Evolutionary conservation across 2,329 filamentous ascomycete genomes (phyloP), one percentile per base, ranked within the genome.

Genomic region (Cladophialophora exuberans): DNA sequence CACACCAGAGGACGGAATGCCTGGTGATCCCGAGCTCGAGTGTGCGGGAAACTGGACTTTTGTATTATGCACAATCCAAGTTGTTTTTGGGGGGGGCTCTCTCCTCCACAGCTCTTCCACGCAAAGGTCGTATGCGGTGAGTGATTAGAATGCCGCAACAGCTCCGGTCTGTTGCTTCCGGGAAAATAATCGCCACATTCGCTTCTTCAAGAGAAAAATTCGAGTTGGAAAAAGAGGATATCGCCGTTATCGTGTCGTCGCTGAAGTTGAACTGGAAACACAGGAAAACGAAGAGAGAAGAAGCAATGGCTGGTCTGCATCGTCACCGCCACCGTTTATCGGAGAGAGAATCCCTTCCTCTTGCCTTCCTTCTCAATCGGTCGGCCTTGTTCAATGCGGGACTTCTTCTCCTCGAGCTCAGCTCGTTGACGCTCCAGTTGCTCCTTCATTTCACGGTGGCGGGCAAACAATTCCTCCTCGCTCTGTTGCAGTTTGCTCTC

Each of bases 371-470:
- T 92, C 80, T 97, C 94, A 78, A 97, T 79, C 63, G 94, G 94
- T 73, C 94, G 84, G 70, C 94, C 94, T 72, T 88, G 96, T 77
- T 99, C 94, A 79, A 99, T 82, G 69, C 94, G 87, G 64, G 84
- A 76, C 82, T 99, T 99, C 89, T 97, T 99, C 79, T 99, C 94
- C 74, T 99, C 94, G 71, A 99, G 84, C 75, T 99, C 94, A 73
- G 84, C 76, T 73, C 92, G 87, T 81, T 97, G 93, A 72, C 92
- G 87, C 70, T 99, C 94, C 68, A 99, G 85, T 76, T 97, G 93
- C 72, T 99, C 94, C 83, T 97, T 99, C 94, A 99, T 99, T 81
- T 99, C 94, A 72, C 93, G 87, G 81, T 99, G 94, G 67, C 94
- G 88, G 64, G 94, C 92, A 71, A 97, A 97, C 56, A 99, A 81